A percentile compares a stretch with the other conserved stretches of the same genome.
Conservation (phyloP, 2,329 filamentous ascomycete genomes). For the Colletotrichum liaoningense region DNA sequence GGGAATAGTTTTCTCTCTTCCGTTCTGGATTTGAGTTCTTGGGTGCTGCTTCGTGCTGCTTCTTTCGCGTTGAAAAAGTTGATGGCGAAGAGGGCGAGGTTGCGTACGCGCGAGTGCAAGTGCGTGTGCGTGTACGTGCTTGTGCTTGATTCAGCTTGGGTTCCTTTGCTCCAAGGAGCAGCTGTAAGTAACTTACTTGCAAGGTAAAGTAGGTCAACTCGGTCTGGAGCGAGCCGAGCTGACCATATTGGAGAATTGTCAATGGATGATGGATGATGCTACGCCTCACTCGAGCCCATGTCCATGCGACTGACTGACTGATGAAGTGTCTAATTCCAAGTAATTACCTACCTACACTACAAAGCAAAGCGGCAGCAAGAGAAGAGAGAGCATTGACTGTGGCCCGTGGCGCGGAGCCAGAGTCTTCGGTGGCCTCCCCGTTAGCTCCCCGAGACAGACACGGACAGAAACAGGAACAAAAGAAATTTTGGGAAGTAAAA, state of each 20-base stretch:
- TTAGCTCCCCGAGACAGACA: background rate
- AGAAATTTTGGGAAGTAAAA: background rate
- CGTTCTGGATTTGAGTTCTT: background rate
- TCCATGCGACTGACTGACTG: background rate
- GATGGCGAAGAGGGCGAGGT: background rate
- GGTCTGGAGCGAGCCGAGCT: background rate
- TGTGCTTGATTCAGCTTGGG: background rate
- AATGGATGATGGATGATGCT: background rate
- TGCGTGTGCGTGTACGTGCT: background rate
- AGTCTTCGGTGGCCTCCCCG: constrained; percentile 5
- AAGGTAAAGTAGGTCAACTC: background rate
- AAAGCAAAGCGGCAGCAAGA: background rate
- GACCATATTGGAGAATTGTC: background rate
- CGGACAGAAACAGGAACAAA: background rate
- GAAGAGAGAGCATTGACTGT: constrained; percentile 5
- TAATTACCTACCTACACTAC: background rate
- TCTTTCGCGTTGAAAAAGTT: background rate
- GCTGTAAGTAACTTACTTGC: background rate
- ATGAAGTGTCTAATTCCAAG: too few species aligned
- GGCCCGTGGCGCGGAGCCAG: constrained; percentile 8
- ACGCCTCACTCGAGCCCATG: background rate
- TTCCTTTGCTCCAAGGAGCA: background rate
- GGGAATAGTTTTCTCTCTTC: background rate
- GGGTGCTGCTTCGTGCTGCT: too few species aligned
- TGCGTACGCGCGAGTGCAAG: background rate